These are phyloP conservation scores for Sclerotinia borealis DNA, from an alignment of 2,329 filamentous ascomycete species.

Conservation along the genomic window DNA sequence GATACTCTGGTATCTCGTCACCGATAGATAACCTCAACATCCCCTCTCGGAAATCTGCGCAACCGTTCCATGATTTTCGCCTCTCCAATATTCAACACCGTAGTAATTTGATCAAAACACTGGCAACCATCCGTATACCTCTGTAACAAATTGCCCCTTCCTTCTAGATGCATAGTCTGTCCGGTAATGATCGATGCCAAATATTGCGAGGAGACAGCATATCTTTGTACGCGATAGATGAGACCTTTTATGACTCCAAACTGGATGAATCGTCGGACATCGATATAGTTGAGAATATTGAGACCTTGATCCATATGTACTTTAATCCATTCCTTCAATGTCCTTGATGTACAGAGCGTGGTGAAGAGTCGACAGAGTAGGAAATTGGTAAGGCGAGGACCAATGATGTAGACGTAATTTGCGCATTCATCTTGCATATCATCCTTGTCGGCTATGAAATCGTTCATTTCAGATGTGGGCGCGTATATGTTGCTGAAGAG, in stretches of 20 bases:
- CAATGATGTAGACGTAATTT: slow-evolving; percentile 57
- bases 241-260: slow-evolving; percentile 96
- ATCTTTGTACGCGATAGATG: slow-evolving; percentile 88
- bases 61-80: slow-evolving; percentile 64
- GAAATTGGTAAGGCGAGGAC: slow-evolving; percentile 45
- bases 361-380: slow-evolving; percentile 79
- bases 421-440: slow-evolving; percentile 81
- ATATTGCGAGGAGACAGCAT: slow-evolving; percentile 66
- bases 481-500: slow-evolving; percentile 91
- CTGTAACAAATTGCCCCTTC: slow-evolving; percentile 40
- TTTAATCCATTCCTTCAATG: slow-evolving; percentile 81
- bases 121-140: slow-evolving; percentile 69
- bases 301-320: slow-evolving; percentile 61
- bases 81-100: slow-evolving; percentile 65
- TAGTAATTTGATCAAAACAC: slow-evolving; percentile 77
- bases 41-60: slow-evolving; percentile 44
- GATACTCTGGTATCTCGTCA: slow-evolving; percentile 16
- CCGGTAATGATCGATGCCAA: slow-evolving; percentile 37
- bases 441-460: slow-evolving; percentile 69
- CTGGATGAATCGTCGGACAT: slow-evolving; percentile 85
- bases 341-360: slow-evolving; percentile 73
- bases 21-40: slow-evolving; percentile 36
- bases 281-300: slow-evolving; percentile 66
- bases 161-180: slow-evolving; percentile 27
- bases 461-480: slow-evolving; percentile 67